phyloP scores from a whole-genome alignment of 306 rosid species.

The Gleditsia sinensis region DNA sequence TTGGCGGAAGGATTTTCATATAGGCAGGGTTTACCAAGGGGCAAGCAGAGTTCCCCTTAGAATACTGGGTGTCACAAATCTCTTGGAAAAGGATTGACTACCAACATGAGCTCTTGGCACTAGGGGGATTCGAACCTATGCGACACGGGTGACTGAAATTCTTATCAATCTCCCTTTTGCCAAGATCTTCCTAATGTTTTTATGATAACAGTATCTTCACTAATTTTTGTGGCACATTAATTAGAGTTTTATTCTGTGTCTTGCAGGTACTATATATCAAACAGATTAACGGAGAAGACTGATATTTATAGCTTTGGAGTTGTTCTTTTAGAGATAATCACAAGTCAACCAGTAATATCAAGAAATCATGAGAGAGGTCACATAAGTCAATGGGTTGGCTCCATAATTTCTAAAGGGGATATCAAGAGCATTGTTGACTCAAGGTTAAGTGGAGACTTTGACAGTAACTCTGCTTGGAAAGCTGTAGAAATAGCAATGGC shows the following conservation, averaged over 20 bases:
- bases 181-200: not conserved
- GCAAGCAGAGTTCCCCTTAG: no score
- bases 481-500: no score
- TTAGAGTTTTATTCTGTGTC: not conserved
- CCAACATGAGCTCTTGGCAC: no score
- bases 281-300: conserved; percentile 50
- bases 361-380: conserved; percentile 31
- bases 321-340: conserved; percentile 54
- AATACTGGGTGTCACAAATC: no score
- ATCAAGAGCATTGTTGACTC: not conserved
- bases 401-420: conserved; percentile 36
- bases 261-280: conserved; percentile 40
- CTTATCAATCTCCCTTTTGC: not conserved
- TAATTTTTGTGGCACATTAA: not conserved
- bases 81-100: no score
- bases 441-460: no score
- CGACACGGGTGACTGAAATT: not conserved
- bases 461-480: no score
- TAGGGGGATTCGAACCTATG: no score
- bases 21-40: no score
- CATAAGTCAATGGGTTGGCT: conserved; percentile 45
- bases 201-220: not conserved
- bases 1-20: no score
- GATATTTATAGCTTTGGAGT: conserved; percentile 64
- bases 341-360: conserved; percentile 37